Conservation (phyloP, 768 basidiomycete species). For the Tricholoma bakamatsutake region DNA sequence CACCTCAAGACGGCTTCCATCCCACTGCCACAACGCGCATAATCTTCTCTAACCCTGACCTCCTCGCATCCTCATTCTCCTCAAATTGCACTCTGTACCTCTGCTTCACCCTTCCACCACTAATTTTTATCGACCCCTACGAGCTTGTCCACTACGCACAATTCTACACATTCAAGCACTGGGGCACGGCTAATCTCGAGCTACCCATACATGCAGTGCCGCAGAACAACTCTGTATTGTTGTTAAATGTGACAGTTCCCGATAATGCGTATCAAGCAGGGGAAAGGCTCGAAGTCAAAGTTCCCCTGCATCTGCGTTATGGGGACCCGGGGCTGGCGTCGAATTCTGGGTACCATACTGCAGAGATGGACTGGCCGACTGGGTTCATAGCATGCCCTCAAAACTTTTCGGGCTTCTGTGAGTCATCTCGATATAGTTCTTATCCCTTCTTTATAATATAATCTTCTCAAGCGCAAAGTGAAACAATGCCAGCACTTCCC, state of each 20-base stretch:
- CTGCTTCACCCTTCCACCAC: constrained; percentile 33
- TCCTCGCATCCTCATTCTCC: not conserved
- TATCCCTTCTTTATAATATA: not conserved
- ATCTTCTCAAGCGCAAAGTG: constrained; percentile 1
- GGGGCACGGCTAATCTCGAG: constrained; percentile 41
- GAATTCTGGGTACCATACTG: constrained; percentile 18
- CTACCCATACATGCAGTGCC: constrained; percentile 36
- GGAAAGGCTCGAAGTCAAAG: constrained; percentile 23
- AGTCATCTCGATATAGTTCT: constrained; percentile 2
- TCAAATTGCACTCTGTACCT: constrained; percentile 33
- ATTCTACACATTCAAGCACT: constrained; percentile 34
- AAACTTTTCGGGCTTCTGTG: constrained; percentile 9
- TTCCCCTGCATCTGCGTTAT: constrained; percentile 46
- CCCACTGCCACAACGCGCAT: constrained; percentile 28
- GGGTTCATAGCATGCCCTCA: constrained; percentile 34
- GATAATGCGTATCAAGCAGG: not conserved
- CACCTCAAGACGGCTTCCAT: constrained; percentile 33
- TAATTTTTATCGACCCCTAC: constrained; percentile 43
- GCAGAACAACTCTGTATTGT: constrained; percentile 16
- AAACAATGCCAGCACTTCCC: constrained; percentile 8
- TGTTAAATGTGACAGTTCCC: constrained; percentile 18
- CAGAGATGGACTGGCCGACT: constrained; percentile 29
- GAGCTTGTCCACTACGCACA: constrained; percentile 34
- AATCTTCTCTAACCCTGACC: constrained; percentile 9
- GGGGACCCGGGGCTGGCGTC: constrained; percentile 19